These are phyloP conservation scores for Candolleomyces eurysporus DNA, from an alignment of 768 basidiomycete genomes.

Conservation along the genomic window DNA sequence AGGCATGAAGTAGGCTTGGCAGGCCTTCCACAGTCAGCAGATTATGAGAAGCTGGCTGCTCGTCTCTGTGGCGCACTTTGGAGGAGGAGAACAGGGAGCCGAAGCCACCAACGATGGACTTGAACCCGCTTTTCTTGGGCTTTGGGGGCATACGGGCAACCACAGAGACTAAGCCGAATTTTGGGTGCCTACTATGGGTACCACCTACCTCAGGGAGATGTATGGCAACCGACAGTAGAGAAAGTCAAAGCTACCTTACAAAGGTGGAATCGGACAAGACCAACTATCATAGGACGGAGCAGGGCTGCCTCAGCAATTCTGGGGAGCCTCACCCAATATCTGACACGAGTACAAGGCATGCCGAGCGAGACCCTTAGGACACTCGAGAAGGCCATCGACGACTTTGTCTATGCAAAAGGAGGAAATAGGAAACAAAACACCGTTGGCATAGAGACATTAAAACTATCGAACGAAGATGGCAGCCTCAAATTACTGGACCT, in stretches of 20 bases:
- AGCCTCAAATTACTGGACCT: constrained; percentile 21
- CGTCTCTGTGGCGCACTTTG: too few relatives aligned
- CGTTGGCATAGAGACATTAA: background rate
- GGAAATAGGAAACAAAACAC: background rate
- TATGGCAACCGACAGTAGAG: constrained; percentile 27
- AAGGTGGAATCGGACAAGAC: constrained; percentile 24
- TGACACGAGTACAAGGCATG: constrained; percentile 32
- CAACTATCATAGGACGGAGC: constrained; percentile 24
- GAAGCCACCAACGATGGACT: too few relatives aligned
- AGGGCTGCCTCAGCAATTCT: constrained; percentile 2
- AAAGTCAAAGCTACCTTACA: constrained; percentile 20
- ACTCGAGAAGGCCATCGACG: constrained; percentile 14
- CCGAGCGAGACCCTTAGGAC: constrained; percentile 9
- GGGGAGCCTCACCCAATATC: constrained; percentile 33
- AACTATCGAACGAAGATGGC: background rate
- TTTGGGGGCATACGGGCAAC: too few relatives aligned
- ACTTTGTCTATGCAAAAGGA: constrained; percentile 12
- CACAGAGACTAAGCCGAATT: too few relatives aligned
- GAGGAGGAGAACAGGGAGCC: too few relatives aligned
- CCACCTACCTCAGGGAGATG: constrained; percentile 9
- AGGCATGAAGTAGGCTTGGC: too few relatives aligned
- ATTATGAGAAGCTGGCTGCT: too few relatives aligned
- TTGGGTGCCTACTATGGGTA: constrained; percentile 34
- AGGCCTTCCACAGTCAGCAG: too few relatives aligned
- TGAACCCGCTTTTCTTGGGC: too few relatives aligned